Percentiles rank a stretch among this genome's conserved stretches.
These are phyloP conservation scores for Torrubiellomyces zombiae DNA, from an alignment of 2,329 filamentous ascomycete species.

Conservation along the genomic window DNA sequence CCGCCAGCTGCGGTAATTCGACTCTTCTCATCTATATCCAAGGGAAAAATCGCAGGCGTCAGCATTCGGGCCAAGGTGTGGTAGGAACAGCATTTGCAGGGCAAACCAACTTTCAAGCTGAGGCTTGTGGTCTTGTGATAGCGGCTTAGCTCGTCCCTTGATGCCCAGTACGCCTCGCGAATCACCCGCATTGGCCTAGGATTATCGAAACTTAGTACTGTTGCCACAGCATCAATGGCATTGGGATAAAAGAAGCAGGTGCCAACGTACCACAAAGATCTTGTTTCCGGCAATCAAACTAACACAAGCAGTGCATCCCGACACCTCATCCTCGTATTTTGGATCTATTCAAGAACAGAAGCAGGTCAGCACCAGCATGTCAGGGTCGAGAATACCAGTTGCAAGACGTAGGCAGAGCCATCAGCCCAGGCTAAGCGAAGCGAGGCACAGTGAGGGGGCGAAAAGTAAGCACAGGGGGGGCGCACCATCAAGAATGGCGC, in stretches of 20 bases:
- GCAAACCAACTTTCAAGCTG: constrained; percentile 74
- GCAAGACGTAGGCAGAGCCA: no score
- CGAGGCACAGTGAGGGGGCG: constrained; percentile 2
- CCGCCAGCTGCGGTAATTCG: constrained; percentile 90
- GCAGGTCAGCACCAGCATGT: constrained; percentile 3
- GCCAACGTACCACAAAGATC: constrained; percentile 73
- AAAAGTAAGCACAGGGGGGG: neutral
- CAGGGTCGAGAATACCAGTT: no score
- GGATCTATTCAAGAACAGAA: constrained; percentile 54
- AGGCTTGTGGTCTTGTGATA: constrained; percentile 99
- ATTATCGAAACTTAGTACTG: no score
- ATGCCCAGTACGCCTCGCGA: constrained; percentile 89
- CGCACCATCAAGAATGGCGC: constrained; percentile 87
- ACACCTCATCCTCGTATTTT: constrained; percentile 93
- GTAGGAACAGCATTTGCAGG: constrained; percentile 2
- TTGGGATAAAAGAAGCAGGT: no score
- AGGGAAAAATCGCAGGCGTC: constrained; percentile 6
- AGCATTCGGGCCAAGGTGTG: constrained; percentile 4
- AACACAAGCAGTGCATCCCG: constrained; percentile 90
- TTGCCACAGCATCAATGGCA: no score
- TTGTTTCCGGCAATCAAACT: constrained; percentile 78
- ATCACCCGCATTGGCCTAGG: constrained; percentile 87
- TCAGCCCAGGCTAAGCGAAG: no score
- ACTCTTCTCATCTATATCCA: constrained; percentile 76
- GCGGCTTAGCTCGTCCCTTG: constrained; percentile 89